phyloP scores from a whole-genome alignment of 352 stramenopile genomes.

The Phytophthora sojae region DNA sequence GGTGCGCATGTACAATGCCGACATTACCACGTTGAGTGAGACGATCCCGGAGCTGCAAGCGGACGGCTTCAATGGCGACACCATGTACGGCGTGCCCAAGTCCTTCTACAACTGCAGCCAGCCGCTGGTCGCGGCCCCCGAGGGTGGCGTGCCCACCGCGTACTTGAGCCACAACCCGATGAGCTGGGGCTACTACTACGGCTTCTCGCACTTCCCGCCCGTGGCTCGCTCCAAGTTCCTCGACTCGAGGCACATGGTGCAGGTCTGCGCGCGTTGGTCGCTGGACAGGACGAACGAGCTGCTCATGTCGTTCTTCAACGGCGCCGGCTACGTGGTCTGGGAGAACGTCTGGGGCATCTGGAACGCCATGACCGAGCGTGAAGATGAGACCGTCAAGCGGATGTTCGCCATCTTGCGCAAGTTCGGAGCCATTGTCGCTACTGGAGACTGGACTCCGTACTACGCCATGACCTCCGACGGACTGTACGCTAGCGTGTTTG shows the following conservation, averaged over 20 bases:
- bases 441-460: conserved; percentile 62
- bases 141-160: conserved; percentile 73
- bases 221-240: conserved; percentile 83
- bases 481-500: conserved; percentile 63
- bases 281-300: conserved; percentile 71
- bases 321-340: conserved; percentile 87
- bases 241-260: conserved; percentile 82
- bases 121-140: conserved; percentile 61
- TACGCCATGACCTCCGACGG: conserved; percentile 43
- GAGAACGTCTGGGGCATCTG: conserved; percentile 92
- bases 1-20: conserved; percentile 78
- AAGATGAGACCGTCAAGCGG: conserved; percentile 68
- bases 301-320: conserved; percentile 86
- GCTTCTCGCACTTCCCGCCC: conserved; percentile 71
- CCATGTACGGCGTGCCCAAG: conserved; percentile 86
- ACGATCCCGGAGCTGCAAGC: conserved; percentile 50
- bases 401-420: conserved; percentile 71
- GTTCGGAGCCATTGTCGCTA: conserved; percentile 60
- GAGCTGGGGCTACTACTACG: conserved; percentile 85
- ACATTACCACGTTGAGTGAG: conserved; percentile 62
- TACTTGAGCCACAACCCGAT: conserved; percentile 75
- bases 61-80: conserved; percentile 91
- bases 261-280: conserved; percentile 86
- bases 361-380: conserved; percentile 80
- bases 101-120: conserved; percentile 83